Percentiles rank a stretch among this genome's conserved stretches.
Evolutionary conservation across 257 asterid species (phyloP).

Genomic region (Striga asiatica): DNA sequence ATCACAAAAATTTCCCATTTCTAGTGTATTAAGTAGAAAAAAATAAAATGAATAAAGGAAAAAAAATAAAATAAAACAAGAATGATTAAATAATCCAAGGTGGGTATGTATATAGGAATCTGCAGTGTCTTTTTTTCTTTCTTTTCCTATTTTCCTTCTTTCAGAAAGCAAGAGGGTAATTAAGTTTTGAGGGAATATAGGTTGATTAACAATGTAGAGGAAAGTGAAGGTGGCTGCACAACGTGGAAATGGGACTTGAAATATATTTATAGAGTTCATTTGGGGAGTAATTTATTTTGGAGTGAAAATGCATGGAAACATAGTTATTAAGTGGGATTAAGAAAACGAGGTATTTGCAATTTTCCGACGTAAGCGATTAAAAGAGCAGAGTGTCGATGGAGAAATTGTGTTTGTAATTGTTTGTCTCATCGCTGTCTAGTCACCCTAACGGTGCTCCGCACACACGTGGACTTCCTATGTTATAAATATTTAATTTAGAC

Average conservation of each 20-base stretch:
- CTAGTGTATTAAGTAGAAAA: background rate
- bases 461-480: constrained; percentile 14
- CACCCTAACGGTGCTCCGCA: constrained; percentile 3
- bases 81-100: background rate
- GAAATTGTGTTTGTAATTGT: constrained; percentile 2
- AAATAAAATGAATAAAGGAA: no score
- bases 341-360: constrained; percentile 20
- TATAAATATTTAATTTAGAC: no score
- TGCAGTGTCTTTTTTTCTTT: background rate
- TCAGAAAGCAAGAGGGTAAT: background rate
- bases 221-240: background rate
- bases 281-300: background rate
- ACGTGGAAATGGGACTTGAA: background rate
- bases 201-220: background rate
- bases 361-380: constrained; percentile 17
- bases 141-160: background rate
- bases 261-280: background rate
- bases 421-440: background rate
- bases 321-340: constrained; percentile 12
- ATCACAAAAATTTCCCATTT: constrained; percentile 29
- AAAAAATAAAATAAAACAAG: no score
- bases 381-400: background rate
- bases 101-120: background rate
- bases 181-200: background rate
- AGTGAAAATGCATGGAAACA: background rate